Evolutionary conservation across 257 asterid genomes (phyloP).

Genomic region (Leptodermis oblonga): DNA sequence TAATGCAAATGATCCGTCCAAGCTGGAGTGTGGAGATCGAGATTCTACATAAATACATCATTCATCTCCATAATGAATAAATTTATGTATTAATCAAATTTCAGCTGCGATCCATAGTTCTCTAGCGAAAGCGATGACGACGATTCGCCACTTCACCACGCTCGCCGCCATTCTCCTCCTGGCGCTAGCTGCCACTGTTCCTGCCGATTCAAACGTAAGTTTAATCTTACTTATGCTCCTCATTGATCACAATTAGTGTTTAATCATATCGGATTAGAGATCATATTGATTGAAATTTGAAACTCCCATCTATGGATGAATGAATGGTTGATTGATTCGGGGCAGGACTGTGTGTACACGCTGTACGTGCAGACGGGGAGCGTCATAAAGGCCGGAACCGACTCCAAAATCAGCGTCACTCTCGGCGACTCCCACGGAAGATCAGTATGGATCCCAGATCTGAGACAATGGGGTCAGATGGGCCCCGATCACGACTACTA

Average conservation of each 20-base stretch:
- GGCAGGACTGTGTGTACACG: conserved; percentile 40
- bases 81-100: no score
- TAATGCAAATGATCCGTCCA: no score
- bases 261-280: no score
- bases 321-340: no score
- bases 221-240: not conserved
- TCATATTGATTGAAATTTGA: no score
- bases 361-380: conserved; percentile 54
- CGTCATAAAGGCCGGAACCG: conserved; percentile 42
- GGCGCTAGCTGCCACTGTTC: conserved; percentile 17
- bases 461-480: conserved; percentile 56
- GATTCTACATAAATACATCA: not conserved
- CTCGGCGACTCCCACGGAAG: conserved; percentile 34
- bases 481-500: conserved; percentile 43
- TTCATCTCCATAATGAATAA: no score
- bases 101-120: no score
- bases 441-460: conserved; percentile 43
- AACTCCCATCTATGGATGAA: no score
- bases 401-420: conserved; percentile 41
- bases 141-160: conserved; percentile 20
- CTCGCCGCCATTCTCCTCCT: conserved; percentile 21
- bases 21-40: no score
- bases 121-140: no score
- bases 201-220: conserved; percentile 31
- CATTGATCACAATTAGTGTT: no score